A percentile compares a stretch with the other conserved stretches of the same genome.
Evolutionary conservation across 768 basidiomycete genomes (phyloP).

Genomic region (Macrolepiota fuliginosa): DNA sequence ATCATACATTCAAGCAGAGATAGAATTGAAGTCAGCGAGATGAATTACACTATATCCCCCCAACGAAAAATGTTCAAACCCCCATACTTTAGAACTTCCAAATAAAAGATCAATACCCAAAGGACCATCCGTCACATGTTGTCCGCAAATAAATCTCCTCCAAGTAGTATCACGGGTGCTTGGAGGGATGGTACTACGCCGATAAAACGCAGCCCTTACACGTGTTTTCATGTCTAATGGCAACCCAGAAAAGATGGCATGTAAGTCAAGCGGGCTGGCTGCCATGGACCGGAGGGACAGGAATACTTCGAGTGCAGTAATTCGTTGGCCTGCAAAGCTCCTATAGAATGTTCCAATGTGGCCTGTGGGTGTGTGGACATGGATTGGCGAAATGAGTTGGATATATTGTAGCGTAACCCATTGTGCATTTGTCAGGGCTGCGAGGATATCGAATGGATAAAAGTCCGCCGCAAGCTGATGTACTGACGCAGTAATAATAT

Average conservation of each 20-base stretch:
- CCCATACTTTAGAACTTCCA: neutral
- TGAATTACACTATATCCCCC: too few relatives aligned
- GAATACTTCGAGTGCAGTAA: neutral
- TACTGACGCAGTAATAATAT: neutral
- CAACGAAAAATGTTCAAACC: neutral
- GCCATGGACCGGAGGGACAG: neutral
- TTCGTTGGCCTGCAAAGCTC: neutral
- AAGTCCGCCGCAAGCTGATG: neutral
- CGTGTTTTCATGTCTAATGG: neutral
- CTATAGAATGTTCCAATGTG: neutral
- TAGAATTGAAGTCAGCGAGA: too few relatives aligned
- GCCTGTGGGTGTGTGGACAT: neutral
- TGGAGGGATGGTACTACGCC: neutral
- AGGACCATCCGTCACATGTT: neutral
- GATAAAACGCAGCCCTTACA: neutral
- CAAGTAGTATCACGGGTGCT: neutral
- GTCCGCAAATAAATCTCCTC: neutral
- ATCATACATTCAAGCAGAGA: too few relatives aligned
- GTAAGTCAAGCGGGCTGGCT: neutral
- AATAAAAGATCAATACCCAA: neutral
- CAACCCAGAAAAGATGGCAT: neutral
- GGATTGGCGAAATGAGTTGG: neutral
- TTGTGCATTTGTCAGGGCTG: neutral
- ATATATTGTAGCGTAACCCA: neutral
- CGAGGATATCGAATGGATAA: neutral